These are phyloP conservation scores for Fusarium graminum DNA, from an alignment of 2,329 filamentous ascomycete genomes.

Conservation along the genomic window DNA sequence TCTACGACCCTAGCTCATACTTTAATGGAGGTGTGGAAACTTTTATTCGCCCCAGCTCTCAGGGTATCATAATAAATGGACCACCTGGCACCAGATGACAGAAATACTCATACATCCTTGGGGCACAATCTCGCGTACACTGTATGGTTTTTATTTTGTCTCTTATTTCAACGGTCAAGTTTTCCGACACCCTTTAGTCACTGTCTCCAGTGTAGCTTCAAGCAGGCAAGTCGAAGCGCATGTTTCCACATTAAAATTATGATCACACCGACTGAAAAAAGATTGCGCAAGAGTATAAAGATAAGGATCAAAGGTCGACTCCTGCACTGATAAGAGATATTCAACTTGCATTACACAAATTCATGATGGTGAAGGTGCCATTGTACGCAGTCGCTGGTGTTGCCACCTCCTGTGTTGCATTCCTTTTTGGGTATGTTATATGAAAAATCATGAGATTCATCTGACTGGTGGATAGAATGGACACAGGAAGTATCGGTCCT, in stretches of 20 bases:
- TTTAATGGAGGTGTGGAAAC: slow-evolving; percentile 25
- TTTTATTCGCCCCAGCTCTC: slow-evolving; percentile 7
- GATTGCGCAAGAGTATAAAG: slow-evolving; percentile 12
- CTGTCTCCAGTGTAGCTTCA: slow-evolving; percentile 21
- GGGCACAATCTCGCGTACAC: too few species aligned
- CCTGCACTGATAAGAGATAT: background rate
- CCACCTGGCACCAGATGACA: too few species aligned
- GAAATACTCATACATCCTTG: too few species aligned
- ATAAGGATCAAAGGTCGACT: slow-evolving; percentile 16
- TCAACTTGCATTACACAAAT: background rate
- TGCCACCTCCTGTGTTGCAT: slow-evolving; percentile 50
- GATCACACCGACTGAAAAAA: slow-evolving; percentile 35
- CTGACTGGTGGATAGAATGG: slow-evolving; percentile 39
- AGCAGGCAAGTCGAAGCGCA: slow-evolving; percentile 33
- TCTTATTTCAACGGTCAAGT: too few species aligned
- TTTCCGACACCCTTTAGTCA: background rate
- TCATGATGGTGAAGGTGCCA: slow-evolving; percentile 33
- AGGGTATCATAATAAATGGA: too few species aligned
- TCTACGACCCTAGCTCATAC: slow-evolving; percentile 12
- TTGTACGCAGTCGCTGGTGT: slow-evolving; percentile 51
- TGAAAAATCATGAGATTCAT: background rate
- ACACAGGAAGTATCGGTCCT: slow-evolving; percentile 68
- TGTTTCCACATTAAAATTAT: slow-evolving; percentile 40
- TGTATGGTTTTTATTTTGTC: too few species aligned
- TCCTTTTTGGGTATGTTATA: slow-evolving; percentile 50